phyloP scores from a whole-genome alignment of 441 rosid genomes.

The Heliophila coronopifolia region DNA sequence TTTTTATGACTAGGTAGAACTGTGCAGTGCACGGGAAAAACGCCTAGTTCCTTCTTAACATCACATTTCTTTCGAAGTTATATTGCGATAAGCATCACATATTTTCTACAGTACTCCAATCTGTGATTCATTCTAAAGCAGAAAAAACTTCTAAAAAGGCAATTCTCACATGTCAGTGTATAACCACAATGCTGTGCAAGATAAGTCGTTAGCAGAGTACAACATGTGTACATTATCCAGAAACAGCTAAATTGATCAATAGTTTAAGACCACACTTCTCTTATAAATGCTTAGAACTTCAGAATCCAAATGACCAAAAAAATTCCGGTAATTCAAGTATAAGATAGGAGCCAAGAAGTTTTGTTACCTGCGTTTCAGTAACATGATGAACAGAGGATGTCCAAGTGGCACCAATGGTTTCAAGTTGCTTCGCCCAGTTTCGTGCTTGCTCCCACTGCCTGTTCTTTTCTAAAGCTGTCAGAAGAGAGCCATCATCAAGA shows the following conservation, averaged over 20 bases:
- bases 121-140: constrained; percentile 2
- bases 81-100: constrained; percentile 3
- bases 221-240: constrained; percentile 2
- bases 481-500: constrained; percentile 88
- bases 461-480: constrained; percentile 73
- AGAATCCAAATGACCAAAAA: constrained; percentile 15
- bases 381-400: constrained; percentile 83
- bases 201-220: background rate
- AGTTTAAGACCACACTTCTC: constrained; percentile 15
- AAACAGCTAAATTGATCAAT: constrained; percentile 10
- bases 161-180: background rate
- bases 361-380: constrained; percentile 88
- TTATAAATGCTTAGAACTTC: constrained; percentile 16
- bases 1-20: constrained; percentile 4
- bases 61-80: constrained; percentile 1
- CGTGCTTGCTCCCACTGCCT: constrained; percentile 98
- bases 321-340: constrained; percentile 12
- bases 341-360: constrained; percentile 17
- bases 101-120: constrained; percentile 13
- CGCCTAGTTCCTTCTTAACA: constrained; percentile 9
- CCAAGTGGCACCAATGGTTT: constrained; percentile 85
- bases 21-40: background rate
- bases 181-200: constrained; percentile 13
- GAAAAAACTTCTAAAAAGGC: constrained; percentile 10
- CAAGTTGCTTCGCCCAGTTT: constrained; percentile 97